Base-by-base conservation (phyloP, 176 grass and related monocot species). In the Secale cereale region DNA sequence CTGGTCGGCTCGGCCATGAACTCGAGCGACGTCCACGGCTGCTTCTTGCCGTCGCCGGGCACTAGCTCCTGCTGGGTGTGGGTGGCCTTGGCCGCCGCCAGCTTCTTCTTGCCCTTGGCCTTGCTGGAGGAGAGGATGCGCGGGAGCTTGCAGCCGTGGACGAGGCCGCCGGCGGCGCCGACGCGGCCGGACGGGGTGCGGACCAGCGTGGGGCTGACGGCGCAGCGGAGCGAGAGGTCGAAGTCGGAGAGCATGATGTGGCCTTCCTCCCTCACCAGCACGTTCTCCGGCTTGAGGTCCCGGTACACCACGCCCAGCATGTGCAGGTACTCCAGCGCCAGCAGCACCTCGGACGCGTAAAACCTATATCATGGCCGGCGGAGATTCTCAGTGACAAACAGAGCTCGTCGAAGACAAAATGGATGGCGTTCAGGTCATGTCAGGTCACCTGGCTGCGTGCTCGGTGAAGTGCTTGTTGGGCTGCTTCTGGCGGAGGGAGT, bases 211-310 rank as follows among this genome's bases (percentile, higher is more conserved):
- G 95, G 95, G 77, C 89, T 93, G 50, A 98, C 95, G 17, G 92
- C 88, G 85, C 95, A 98, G 8, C 88, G 92, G 10, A 98, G 89
- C 11, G 92, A 95, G 48, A 98, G 89, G 54, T 98, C 95, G 27
- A 98, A 98, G 67, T 98, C 95, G 48, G 95, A 98, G 59, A 98
- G 92, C 95, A 98, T 95, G 57, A 98, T 93, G 86, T 98, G 95
- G 23, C 95, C 95, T 62, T 87, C 95, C 48, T 93, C 92, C 65
- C 92, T 78, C 3, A 95, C 95, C 2, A 94, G 89, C 61, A 98
- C 92, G 74, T 94, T 98, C 79, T 98, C 95, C 0, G 92, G 95
- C 69, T 97, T 97, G 56, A 97, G 87, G 86, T 97, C 92, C 8
- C 92, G 78, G 83, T 97, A 97, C 62, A 97, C 90, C 5, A 97